A percentile compares a stretch with the other conserved stretches of the same genome.
Conservation (phyloP, 257 asterid genomes). For the Gardenia jasminoides region DNA sequence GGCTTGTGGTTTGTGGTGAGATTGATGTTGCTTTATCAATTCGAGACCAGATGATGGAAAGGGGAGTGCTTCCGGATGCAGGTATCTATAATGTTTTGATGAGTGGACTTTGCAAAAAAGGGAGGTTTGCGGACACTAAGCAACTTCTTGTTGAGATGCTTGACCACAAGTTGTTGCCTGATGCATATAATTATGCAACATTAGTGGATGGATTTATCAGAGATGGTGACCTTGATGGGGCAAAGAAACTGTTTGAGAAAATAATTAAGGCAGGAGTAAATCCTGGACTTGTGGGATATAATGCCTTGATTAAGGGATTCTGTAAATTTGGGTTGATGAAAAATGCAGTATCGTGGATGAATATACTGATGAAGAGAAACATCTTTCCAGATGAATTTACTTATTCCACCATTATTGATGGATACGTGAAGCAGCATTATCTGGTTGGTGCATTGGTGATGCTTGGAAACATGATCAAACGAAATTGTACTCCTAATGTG, state of each 20-base stretch:
- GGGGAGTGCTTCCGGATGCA: slow-evolving; percentile 67
- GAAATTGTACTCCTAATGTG: slow-evolving; percentile 46
- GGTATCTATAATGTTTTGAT: slow-evolving; percentile 79
- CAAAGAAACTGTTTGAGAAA: slow-evolving; percentile 58
- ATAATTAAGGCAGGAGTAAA: slow-evolving; percentile 44
- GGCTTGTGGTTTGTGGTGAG: slow-evolving; percentile 71
- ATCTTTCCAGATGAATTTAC: slow-evolving; percentile 66
- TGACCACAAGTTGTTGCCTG: slow-evolving; percentile 54
- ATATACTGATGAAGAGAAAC: slow-evolving; percentile 48
- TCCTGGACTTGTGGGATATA: slow-evolving; percentile 76
- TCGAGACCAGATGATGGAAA: slow-evolving; percentile 65
- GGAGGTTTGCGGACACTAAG: slow-evolving; percentile 54
- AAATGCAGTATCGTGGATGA: slow-evolving; percentile 62
- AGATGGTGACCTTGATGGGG: slow-evolving; percentile 60
- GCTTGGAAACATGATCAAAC: slow-evolving; percentile 54
- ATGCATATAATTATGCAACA: slow-evolving; percentile 69
- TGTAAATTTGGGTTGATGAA: slow-evolving; percentile 71
- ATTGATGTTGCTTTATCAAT: slow-evolving; percentile 67
- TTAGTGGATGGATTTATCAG: slow-evolving; percentile 76
- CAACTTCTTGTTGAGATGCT: slow-evolving; percentile 75
- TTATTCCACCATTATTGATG: slow-evolving; percentile 84
- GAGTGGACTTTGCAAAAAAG: slow-evolving; percentile 69
- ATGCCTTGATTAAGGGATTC: slow-evolving; percentile 89
- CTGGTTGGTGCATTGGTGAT: slow-evolving; percentile 53
- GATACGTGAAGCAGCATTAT: slow-evolving; percentile 68